Base-by-base conservation (phyloP, 495 filamentous ascomycete genomes). In the Durotheca rogersii region DNA sequence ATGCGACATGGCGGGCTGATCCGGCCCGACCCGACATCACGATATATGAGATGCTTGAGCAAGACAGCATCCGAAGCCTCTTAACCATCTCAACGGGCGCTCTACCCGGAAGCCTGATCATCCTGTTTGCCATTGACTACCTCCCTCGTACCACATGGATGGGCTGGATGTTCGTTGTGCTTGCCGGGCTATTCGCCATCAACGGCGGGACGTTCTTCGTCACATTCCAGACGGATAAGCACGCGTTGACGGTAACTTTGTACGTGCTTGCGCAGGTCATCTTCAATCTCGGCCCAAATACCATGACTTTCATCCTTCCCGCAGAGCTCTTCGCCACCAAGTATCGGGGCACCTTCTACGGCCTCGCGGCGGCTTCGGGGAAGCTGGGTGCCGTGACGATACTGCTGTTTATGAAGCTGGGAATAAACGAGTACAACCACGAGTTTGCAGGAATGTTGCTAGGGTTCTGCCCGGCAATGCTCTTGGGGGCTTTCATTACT, bases 271-370 rank as follows among this genome's bases (percentile, higher is more conserved):
- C 75, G 14, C 79, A 87, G 60, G 58, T 81, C 0, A 52, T 85
- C n/a, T 87, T 85, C 67, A 84, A 85, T 52, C 73, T 85, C 18
- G 82, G 82, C 64, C 79, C 80, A 23, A 85, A 83, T 54, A 77
- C 76, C 16, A 77, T 81, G 21, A 81, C 76, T 0, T 85, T 84
- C 58, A 83, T 84, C 47, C 65, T 75, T 29, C 60, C 71, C 2
- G 71, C 68, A 4, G 72, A 75, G 58, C 60, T 72, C 29, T 75
- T 75, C 38, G 62, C 64, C 2, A 75, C 71, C 0, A 62, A 62
- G 34, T 69, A 67, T 33, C 61, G 72, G 6, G 65, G 63, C 15
- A 71, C 69, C 1, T 67, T 60, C 42, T 66, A 73, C 50, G 71
- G 71, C 20, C 64, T 75, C 6, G 64, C 72, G n/a, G 71, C 72